Base-by-base conservation (phyloP, 768 basidiomycete genomes). In the Amylocystis lapponica region DNA sequence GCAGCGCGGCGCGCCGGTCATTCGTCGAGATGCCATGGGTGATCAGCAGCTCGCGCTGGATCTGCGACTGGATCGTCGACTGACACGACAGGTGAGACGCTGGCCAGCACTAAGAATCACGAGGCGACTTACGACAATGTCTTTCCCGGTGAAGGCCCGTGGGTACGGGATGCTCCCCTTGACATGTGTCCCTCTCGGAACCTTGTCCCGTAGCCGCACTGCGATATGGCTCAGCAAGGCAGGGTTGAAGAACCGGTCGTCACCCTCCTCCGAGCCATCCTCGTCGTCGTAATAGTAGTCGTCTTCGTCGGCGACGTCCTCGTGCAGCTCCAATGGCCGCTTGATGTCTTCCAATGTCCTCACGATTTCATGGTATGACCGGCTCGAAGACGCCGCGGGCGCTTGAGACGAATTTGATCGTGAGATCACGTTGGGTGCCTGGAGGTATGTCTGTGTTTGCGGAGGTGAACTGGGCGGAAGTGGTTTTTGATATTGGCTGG, bases 161-260 rank as follows among this genome's bases (percentile, higher is more conserved):
- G 84, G 86, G 60, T 95, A 95, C 3, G 88, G 86, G 31, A 97
- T 88, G 43, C 91, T 87, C 6, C 90, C 91, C 66, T 97, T 96
- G 48, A 90, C 86, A 54, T 96, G 94, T 6, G 77, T 80, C 6
- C 81, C 83, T 42, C 88, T 74, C 3, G 87, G 89, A 2, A 98
- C 89, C 58, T 89, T 86, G 65, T 98, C 94, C 43, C 86, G 76
- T 44, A 98, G 65, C 58, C 88, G 83, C 27, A 94, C 83, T 2
- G 92, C 93, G 36, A 96, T 77, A 59, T 99, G 86, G 25, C 83
- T 86, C 44, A 98, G 70, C 33, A 96, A 67, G 13, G 89, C 80
- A 40, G 89, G 86, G 60, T 95, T 93, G 61, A 97, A 82, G 56
- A 91, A 96, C 13, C 82, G 76, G 37, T 91, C 87, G 19, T 74